Conservation (phyloP, 1,284 basidiomycete genomes). For the Coniferiporia sulphurascens region DNA sequence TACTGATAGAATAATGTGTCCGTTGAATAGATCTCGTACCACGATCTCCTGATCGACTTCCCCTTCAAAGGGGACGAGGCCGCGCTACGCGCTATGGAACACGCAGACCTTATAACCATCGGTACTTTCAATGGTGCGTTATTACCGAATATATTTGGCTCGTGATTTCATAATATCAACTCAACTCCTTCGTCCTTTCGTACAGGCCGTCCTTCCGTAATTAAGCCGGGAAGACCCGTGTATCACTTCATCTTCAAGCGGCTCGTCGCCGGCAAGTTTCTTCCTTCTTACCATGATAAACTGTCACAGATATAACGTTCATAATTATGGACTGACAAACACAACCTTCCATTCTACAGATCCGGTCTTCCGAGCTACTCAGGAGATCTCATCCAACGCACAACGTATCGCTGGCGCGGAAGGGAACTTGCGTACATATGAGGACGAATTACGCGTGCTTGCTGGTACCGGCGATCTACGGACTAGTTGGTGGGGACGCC, state of each 20-base stretch:
- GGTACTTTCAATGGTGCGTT: conserved; percentile 62
- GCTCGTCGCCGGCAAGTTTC: conserved; percentile 62
- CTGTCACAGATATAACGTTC: too few relatives aligned
- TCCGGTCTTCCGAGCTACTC: conserved; percentile 73
- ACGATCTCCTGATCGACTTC: conserved; percentile 76
- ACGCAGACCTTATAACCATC: conserved; percentile 84
- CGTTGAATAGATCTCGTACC: conserved; percentile 66
- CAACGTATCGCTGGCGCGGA: conserved; percentile 67
- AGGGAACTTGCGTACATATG: conserved; percentile 61
- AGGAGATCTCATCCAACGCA: conserved; percentile 78
- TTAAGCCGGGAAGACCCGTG: conserved; percentile 88
- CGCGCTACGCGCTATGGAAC: conserved; percentile 81
- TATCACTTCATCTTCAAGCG: conserved; percentile 82
- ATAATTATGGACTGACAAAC: background rate
- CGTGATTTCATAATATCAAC: conserved; percentile 1
- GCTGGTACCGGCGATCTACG: conserved; percentile 45
- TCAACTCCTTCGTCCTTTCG: background rate
- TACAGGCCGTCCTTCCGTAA: conserved; percentile 78
- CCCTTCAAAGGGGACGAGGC: conserved; percentile 91
- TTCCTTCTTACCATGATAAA: background rate
- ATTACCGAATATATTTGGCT: background rate
- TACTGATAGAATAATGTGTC: background rate
- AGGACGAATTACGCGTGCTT: conserved; percentile 69
- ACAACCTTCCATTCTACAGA: conserved; percentile 40
- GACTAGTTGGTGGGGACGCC: conserved; percentile 41